A percentile compares a stretch with the other conserved stretches of the same genome.
These are phyloP conservation scores for Calonectria pseudoturangicola DNA, from an alignment of 2,329 filamentous ascomycete species.

Conservation along the genomic window DNA sequence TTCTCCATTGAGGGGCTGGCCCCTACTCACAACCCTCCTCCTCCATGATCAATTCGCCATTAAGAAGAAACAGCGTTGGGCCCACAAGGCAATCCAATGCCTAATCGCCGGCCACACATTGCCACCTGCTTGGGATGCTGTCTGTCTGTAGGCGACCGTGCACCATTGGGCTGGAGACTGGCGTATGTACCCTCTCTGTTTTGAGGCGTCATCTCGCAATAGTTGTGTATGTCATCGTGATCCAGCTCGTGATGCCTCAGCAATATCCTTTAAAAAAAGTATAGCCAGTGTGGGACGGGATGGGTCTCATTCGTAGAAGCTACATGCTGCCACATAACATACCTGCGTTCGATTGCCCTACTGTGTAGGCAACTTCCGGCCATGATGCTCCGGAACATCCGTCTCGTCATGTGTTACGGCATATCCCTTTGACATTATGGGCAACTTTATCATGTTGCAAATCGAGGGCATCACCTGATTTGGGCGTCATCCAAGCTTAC, in stretches of 20 bases:
- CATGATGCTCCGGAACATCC: slow-evolving; percentile 25
- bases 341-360: neutral
- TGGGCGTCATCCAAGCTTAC: slow-evolving; percentile 1
- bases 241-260: slow-evolving; percentile 50
- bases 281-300: slow-evolving; percentile 29
- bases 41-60: slow-evolving; percentile 42
- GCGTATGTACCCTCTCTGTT: slow-evolving; percentile 32
- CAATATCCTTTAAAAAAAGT: slow-evolving; percentile 27
- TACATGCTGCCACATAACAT: neutral
- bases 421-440: neutral
- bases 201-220: slow-evolving; percentile 25
- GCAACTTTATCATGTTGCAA: slow-evolving; percentile 20
- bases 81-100: slow-evolving; percentile 50
- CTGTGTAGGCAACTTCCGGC: slow-evolving; percentile 1
- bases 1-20: neutral
- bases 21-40: neutral
- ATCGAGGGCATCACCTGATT: slow-evolving; percentile 10
- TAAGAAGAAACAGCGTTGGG: slow-evolving; percentile 48
- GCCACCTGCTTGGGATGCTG: slow-evolving; percentile 18
- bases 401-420: neutral
- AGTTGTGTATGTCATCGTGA: slow-evolving; percentile 43
- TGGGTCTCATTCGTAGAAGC: slow-evolving; percentile 9
- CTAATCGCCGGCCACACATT: slow-evolving; percentile 36
- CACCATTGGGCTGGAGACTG: slow-evolving; percentile 34
- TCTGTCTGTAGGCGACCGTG: slow-evolving; percentile 45